phyloP scores from a whole-genome alignment of 208 protist species.

The Phytomonas sp. region DNA sequence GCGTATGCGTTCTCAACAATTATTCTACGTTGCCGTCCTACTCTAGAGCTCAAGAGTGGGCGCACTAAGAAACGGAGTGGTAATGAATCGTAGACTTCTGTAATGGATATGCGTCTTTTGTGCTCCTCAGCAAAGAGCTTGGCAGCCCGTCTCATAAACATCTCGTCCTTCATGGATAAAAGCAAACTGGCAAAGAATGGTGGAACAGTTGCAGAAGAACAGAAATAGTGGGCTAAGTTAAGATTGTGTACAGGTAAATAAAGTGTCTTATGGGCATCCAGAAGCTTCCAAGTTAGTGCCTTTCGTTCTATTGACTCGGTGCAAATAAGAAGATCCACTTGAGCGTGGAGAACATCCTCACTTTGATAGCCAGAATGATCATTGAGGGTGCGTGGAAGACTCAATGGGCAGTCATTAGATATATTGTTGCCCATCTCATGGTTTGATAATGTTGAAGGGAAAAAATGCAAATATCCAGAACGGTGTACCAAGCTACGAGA shows the following conservation, averaged over 20 bases:
- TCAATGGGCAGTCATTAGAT: background rate
- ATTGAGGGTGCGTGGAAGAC: background rate
- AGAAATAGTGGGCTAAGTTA: conserved; percentile 21
- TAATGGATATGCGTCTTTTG: conserved; percentile 28
- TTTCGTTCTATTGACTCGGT: conserved; percentile 63
- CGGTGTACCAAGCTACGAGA: background rate
- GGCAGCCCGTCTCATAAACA: conserved; percentile 35
- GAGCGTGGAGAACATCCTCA: conserved; percentile 21
- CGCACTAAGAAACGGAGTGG: conserved; percentile 52
- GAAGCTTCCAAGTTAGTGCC: conserved; percentile 30
- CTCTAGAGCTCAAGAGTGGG: conserved; percentile 34
- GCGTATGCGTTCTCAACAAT: conserved; percentile 20
- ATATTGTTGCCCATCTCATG: background rate
- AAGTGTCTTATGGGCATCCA: conserved; percentile 24
- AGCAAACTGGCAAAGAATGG: conserved; percentile 51
- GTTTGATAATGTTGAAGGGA: background rate
- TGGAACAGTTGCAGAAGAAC: conserved; percentile 23
- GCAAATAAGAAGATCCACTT: conserved; percentile 41
- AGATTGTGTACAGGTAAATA: conserved; percentile 17
- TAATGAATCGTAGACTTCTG: conserved; percentile 45
- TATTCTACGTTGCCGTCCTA: conserved; percentile 29
- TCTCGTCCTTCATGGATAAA: conserved; percentile 27
- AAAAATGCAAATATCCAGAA: background rate
- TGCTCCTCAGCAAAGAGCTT: conserved; percentile 52
- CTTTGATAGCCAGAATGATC: background rate